Evolutionary conservation across 2,329 filamentous ascomycete genomes (phyloP).

Genomic region (Clonostachys sp.): DNA sequence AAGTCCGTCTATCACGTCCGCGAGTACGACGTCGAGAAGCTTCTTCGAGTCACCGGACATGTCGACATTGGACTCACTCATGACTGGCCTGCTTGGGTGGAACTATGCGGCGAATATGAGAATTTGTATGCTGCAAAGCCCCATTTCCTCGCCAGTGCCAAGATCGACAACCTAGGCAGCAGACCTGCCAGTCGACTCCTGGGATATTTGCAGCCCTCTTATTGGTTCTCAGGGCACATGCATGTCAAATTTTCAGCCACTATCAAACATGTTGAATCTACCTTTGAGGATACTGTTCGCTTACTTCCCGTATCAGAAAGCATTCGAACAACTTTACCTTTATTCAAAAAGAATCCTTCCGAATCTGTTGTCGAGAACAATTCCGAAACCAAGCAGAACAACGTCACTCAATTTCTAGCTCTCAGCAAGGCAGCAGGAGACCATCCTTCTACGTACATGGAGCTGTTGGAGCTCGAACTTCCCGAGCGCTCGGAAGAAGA

Average conservation of each 20-base stretch:
- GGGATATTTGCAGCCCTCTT: slow-evolving; percentile 72
- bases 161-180: slow-evolving; percentile 72
- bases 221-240: slow-evolving; percentile 93
- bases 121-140: slow-evolving; percentile 69
- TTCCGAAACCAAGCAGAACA: slow-evolving; percentile 72
- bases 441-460: slow-evolving; percentile 74
- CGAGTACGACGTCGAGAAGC: slow-evolving; percentile 85
- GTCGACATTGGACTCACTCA: slow-evolving; percentile 91
- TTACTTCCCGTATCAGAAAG: not conserved
- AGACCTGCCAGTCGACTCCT: slow-evolving; percentile 75
- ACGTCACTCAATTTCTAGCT: slow-evolving; percentile 76
- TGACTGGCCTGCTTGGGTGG: slow-evolving; percentile 87
- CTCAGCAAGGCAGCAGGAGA: slow-evolving; percentile 73
- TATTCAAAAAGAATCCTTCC: slow-evolving; percentile 18
- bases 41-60: slow-evolving; percentile 79
- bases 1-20: slow-evolving; percentile 85
- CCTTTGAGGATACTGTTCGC: not conserved
- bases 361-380: slow-evolving; percentile 54
- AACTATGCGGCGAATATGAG: slow-evolving; percentile 67
- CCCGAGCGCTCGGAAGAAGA: slow-evolving; percentile 33
- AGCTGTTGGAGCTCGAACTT: slow-evolving; percentile 36
- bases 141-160: slow-evolving; percentile 71
- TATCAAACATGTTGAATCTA: slow-evolving; percentile 45
- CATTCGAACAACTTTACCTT: slow-evolving; percentile 8
- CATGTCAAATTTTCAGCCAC: slow-evolving; percentile 81